Conservation (phyloP, 768 basidiomycete genomes). For the Agaricus blazei region DNA sequence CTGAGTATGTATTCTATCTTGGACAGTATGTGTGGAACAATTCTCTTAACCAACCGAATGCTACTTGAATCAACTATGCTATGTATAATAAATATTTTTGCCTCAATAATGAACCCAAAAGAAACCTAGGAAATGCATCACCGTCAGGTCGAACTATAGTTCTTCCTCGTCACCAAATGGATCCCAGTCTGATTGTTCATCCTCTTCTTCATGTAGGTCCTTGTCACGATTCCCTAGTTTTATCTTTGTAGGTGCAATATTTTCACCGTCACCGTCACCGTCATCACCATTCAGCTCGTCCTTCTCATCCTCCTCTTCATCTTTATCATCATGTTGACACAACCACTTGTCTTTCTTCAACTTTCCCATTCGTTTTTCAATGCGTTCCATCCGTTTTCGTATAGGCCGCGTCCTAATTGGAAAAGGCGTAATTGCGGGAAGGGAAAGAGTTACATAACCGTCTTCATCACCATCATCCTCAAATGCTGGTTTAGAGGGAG, state of each 20-base stretch:
- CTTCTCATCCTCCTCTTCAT: slow-evolving; percentile 18
- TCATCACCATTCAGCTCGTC: slow-evolving; percentile 10
- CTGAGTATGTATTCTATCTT: neutral
- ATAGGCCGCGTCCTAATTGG: slow-evolving; percentile 33
- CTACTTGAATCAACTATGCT: neutral
- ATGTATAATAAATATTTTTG: neutral
- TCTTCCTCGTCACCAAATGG: slow-evolving; percentile 27
- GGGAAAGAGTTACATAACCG: slow-evolving; percentile 11
- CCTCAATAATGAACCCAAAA: neutral
- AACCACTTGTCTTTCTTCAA: slow-evolving; percentile 28
- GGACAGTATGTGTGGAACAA: neutral
- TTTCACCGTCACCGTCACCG: slow-evolving; percentile 8
- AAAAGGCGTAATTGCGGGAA: slow-evolving; percentile 29
- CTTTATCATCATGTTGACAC: slow-evolving; percentile 25
- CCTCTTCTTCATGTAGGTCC: neutral
- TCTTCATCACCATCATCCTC: slow-evolving; percentile 13
- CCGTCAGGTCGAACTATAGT: slow-evolving; percentile 11
- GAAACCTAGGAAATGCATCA: neutral
- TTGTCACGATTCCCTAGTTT: slow-evolving; percentile 4
- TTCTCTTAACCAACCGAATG: neutral
- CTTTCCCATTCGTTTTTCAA: slow-evolving; percentile 22
- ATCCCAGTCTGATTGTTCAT: slow-evolving; percentile 21
- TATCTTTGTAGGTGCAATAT: neutral
- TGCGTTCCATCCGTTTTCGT: slow-evolving; percentile 28
- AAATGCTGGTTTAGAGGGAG: slow-evolving; percentile 1